phyloP scores from a whole-genome alignment of 2,329 filamentous ascomycete genomes.

The Claviceps sp. region DNA sequence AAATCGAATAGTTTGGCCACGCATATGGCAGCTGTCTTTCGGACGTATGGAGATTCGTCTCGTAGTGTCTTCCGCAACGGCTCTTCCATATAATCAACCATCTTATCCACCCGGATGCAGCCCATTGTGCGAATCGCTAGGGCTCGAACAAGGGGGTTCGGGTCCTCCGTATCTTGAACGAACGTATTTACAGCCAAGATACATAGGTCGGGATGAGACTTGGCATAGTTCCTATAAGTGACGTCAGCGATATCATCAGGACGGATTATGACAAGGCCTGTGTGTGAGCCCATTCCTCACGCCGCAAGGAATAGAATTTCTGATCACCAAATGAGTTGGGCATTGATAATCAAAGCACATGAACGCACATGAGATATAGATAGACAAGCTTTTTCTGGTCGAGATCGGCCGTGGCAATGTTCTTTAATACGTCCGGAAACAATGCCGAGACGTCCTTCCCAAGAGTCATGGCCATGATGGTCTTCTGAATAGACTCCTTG shows the following conservation, averaged over 20 bases:
- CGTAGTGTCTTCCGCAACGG: conserved; percentile 87
- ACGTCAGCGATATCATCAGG: conserved; percentile 1
- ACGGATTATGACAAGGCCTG: neutral
- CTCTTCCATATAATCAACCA: conserved; percentile 99
- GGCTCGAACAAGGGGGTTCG: conserved; percentile 88
- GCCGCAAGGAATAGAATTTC: neutral
- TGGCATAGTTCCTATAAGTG: conserved; percentile 79
- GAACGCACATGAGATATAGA: conserved; percentile 73
- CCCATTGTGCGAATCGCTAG: conserved; percentile 97
- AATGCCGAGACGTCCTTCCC: conserved; percentile 96
- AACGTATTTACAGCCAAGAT: conserved; percentile 99
- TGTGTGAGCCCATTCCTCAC: neutral
- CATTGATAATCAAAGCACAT: neutral
- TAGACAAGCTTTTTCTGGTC: conserved; percentile 99
- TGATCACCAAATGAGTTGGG: neutral
- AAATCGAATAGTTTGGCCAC: conserved; percentile 96
- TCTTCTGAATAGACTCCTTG: conserved; percentile 98
- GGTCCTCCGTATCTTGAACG: conserved; percentile 97
- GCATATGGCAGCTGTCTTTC: conserved; percentile 95
- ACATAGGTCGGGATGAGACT: conserved; percentile 95
- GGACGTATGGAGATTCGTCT: conserved; percentile 95
- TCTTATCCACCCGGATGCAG: conserved; percentile 95
- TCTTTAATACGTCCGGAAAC: conserved; percentile 96
- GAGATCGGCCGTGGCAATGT: conserved; percentile 86
- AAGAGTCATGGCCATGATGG: conserved; percentile 99